Conservation (phyloP, 73 alveolate genomes). For the Durusdinium trenchii region DNA sequence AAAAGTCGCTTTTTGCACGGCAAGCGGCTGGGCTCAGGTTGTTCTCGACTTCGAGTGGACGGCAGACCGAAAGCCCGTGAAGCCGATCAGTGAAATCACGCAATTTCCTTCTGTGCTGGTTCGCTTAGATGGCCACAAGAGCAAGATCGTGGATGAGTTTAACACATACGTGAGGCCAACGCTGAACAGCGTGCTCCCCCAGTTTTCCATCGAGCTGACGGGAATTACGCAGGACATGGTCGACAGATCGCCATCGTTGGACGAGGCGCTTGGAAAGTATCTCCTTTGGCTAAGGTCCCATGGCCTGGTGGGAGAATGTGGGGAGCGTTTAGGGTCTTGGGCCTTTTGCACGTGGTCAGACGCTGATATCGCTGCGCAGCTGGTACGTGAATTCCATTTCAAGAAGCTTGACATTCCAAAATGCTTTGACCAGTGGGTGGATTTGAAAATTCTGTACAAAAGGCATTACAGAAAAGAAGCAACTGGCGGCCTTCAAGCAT, state of each 20-base stretch:
- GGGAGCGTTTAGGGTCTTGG: constrained; percentile 47
- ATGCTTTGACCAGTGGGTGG: constrained; percentile 91
- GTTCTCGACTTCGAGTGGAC: constrained; percentile 95
- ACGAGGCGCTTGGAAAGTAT: constrained; percentile 18
- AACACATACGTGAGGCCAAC: constrained; percentile 75
- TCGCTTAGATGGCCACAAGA: constrained; percentile 67
- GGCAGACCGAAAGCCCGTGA: constrained; percentile 55
- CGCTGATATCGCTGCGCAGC: constrained; percentile 94
- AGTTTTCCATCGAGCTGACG: constrained; percentile 65
- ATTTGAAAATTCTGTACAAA: constrained; percentile 46
- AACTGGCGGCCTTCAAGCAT: constrained; percentile 60
- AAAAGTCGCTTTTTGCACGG: too few species aligned
- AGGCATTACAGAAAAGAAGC: constrained; percentile 55
- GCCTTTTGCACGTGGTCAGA: constrained; percentile 94
- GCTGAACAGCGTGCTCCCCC: constrained; percentile 45
- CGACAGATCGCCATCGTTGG: constrained; percentile 61
- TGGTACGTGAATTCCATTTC: constrained; percentile 77
- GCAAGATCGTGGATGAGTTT: constrained; percentile 54
- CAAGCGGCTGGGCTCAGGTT: constrained; percentile 19
- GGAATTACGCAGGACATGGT: constrained; percentile 93
- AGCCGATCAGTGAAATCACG: constrained; percentile 93
- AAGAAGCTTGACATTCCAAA: constrained; percentile 47
- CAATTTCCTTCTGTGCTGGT: constrained; percentile 92
- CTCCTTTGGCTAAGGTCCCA: constrained; percentile 63
- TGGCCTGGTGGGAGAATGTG: constrained; percentile 37